Evolutionary conservation across 2,329 filamentous ascomycete genomes (phyloP).

Genomic region (Fusarium austroafricanum): DNA sequence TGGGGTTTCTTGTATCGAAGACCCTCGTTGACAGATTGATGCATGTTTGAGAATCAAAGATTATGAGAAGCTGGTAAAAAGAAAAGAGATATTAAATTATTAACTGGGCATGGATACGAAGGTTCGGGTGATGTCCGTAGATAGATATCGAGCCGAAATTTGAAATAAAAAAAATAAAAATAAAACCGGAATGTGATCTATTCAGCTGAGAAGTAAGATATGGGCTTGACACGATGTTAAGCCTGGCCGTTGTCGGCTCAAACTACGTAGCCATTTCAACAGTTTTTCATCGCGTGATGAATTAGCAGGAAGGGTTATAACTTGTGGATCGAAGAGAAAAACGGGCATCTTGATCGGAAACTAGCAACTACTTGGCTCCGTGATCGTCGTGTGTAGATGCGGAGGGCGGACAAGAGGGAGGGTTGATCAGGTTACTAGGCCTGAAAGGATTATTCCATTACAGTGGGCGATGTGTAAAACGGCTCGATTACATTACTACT

Average conservation of each 20-base stretch:
- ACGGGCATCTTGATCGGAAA: constrained; percentile 26
- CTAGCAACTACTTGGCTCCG: constrained; percentile 14
- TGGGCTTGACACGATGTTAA: not conserved
- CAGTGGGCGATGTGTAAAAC: constrained; percentile 36
- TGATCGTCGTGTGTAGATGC: constrained; percentile 32
- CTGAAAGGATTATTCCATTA: constrained; percentile 33
- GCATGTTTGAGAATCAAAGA: constrained; percentile 21
- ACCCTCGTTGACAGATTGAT: constrained; percentile 8
- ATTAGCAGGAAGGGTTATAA: not conserved
- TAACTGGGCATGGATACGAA: not conserved
- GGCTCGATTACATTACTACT: constrained; percentile 37
- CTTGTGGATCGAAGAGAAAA: constrained; percentile 8
- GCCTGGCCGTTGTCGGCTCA: constrained; percentile 14
- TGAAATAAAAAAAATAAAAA: no score
- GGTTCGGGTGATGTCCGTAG: constrained; percentile 19
- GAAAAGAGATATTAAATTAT: not conserved
- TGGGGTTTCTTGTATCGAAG: constrained; percentile 32
- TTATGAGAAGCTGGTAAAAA: constrained; percentile 14
- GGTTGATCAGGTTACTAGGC: constrained; percentile 4
- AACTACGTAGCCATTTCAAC: not conserved
- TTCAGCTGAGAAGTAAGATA: not conserved
- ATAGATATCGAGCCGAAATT: constrained; percentile 33
- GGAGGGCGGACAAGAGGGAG: constrained; percentile 23
- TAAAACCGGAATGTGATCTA: not conserved
- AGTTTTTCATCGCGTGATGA: constrained; percentile 11